Base-by-base conservation (phyloP, 2,329 filamentous ascomycete genomes). In the Fusarium gaditjirri region DNA sequence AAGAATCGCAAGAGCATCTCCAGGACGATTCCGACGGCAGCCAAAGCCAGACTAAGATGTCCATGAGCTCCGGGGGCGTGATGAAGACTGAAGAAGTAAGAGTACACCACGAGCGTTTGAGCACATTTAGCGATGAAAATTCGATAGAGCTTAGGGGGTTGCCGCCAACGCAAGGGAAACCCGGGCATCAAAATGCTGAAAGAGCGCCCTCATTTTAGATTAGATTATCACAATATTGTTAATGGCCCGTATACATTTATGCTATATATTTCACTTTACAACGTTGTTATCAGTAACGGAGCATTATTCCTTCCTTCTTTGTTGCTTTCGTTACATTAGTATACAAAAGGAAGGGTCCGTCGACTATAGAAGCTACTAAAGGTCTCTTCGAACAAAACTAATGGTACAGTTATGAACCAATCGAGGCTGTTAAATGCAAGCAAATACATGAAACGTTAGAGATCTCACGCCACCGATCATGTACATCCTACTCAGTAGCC, bases 1-100 rank as follows among this genome's bases (percentile, higher is more conserved):
- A 80, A 27, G 79, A 80, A 25, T 81, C 80, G 0, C 77, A 80
- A 56, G 80, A 81, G 58, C 78, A 74, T 6, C 70, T 81, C 2
- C 76, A 77, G 33, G 73, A 79, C 19, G 73, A 79, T 12, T 38
- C 63, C 1, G 72, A 75, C 11, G 68, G 54, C 7, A 63, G 46
- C 7, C 21, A 47, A 21, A 39, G 39, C n/a, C 47, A 44, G 3
- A 19, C 38, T n/a, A 72, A 70, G 36, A 35, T 56, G 8, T 69
- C 73, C 2, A 56, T 68, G 17, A 61, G 36, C n/a, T 49, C 55
- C 3, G 62, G 71, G 0, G 79, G 78, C 2, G 77, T 80, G 2
- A 57, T 79, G 49, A 80, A 79, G 61, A 81, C 79, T 1, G 78
- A 77, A 19, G 77, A 80, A 52, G 73, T 80, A 5, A 76, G 71